Evolutionary conservation across 1,284 basidiomycete genomes (phyloP), one percentile per base, ranked within the genome.

Genomic region (Malassezia arunalokei): DNA sequence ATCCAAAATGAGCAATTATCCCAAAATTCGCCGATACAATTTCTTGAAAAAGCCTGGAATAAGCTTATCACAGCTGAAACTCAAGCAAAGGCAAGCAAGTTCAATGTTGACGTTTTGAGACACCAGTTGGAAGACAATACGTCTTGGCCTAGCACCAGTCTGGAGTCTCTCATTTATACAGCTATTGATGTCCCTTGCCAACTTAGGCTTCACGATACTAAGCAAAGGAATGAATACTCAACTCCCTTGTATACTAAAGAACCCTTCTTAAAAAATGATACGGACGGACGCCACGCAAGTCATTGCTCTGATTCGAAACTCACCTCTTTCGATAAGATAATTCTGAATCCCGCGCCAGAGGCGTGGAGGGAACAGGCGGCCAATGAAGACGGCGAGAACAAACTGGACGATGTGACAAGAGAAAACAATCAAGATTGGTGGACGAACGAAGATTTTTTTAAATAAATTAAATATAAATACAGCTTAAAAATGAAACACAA

Each of bases 11-110:
- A 8, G 9, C 30, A 49, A 6, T 38, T 49, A 2, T 20, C 47
- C 11, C 29, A 49, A 8, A 45, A 27, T 12, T 29, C 35, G 5
- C 52, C 52, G 7, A 27, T 54, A 3, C 41, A 40, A 4, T 54
- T 54, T 35, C 47, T 49, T 8, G 31, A 49, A 15, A 54, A 54
- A 31, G 40, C 47, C 3, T 54, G 52, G 52, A 41, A 39, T 4
- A 42, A 54, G 6, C 37, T 54, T 14, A 14, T 47, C 4, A 33
- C 37, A 6, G 15, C 15, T 14, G 44, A 47, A 30, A 11, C 31
- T 5, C 17, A 17, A 5, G 7, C n/a, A 9, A 44, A 44, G 33
- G n/a, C n/a, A 35, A 24, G n/a, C 24, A 8, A 28, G 3, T 33
- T 40, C 17, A 48, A 35, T 15, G 33, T 15, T 3, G 11, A 15